phyloP scores from a whole-genome alignment of 768 basidiomycete species.

The Phaeotremella fagi region DNA sequence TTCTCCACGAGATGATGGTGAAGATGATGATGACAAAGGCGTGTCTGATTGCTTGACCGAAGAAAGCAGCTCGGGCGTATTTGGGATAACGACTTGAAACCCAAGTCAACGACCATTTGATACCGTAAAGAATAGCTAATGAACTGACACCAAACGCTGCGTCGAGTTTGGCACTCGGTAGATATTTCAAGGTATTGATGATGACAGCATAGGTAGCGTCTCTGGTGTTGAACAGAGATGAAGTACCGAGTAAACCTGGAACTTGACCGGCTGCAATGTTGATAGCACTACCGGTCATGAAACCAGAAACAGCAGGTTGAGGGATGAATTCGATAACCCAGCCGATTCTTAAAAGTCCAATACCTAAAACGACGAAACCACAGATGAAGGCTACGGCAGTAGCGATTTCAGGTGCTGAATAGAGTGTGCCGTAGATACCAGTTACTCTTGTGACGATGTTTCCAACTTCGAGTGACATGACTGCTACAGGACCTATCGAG shows the following conservation, averaged over 20 bases:
- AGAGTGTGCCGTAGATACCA: slow-evolving; percentile 50
- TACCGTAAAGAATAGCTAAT: slow-evolving; percentile 53
- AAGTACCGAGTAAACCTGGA: slow-evolving; percentile 81
- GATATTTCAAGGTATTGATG: slow-evolving; percentile 84
- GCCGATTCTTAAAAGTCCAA: slow-evolving; percentile 83
- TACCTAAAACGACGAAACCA: slow-evolving; percentile 83
- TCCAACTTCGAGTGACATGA: slow-evolving; percentile 84
- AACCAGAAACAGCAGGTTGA: slow-evolving; percentile 50
- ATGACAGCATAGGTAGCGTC: slow-evolving; percentile 79
- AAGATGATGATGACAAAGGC: slow-evolving; percentile 61
- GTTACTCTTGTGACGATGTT: slow-evolving; percentile 71
- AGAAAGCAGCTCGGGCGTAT: slow-evolving; percentile 58
- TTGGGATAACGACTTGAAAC: slow-evolving; percentile 32
- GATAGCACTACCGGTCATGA: slow-evolving; percentile 98
- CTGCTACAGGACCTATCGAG: slow-evolving; percentile 97
- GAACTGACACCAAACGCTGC: slow-evolving; percentile 85
- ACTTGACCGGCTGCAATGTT: slow-evolving; percentile 84
- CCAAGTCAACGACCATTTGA: slow-evolving; percentile 45
- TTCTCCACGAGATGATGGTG: slow-evolving; percentile 81
- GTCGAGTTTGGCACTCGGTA: slow-evolving; percentile 64
- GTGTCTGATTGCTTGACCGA: slow-evolving; percentile 53
- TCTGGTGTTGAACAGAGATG: slow-evolving; percentile 73
- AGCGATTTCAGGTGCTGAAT: slow-evolving; percentile 69
- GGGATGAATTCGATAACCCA: slow-evolving; percentile 88
- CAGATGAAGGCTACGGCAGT: slow-evolving; percentile 76